Conservation (phyloP, 2,329 filamentous ascomycete species). For the Fusarium annulatum region DNA sequence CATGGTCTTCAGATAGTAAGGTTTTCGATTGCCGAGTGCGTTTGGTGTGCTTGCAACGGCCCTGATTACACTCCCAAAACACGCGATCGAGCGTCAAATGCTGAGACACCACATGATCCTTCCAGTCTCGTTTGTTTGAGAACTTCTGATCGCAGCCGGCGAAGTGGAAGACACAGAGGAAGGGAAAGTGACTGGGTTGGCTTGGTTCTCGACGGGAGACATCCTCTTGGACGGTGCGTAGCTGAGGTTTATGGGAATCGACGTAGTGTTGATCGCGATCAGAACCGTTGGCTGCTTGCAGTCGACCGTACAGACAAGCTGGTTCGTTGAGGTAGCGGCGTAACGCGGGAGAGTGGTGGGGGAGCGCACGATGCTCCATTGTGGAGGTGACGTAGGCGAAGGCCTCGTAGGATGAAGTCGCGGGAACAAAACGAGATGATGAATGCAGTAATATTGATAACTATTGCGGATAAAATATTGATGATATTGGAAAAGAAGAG, state of each 20-base stretch:
- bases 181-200: fast-evolving
- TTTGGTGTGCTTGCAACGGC: too few species aligned
- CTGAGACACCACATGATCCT: fast-evolving
- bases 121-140: fast-evolving
- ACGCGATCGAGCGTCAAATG: fast-evolving
- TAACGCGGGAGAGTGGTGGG: fast-evolving
- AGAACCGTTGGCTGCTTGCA: fast-evolving
- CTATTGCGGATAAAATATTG: neutral
- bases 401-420: fast-evolving
- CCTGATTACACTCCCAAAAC: neutral
- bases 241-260: fast-evolving
- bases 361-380: neutral
- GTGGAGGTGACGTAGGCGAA: neutral
- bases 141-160: neutral
- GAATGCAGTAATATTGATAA: fast-evolving
- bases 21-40: too few species aligned
- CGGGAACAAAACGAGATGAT: neutral
- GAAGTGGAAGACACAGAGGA: neutral
- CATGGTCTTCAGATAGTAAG: too few species aligned
- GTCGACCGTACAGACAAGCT: neutral
- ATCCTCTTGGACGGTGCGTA: fast-evolving
- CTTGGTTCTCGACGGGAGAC: neutral
- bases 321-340: neutral
- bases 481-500: neutral
- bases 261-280: neutral